Conservation (phyloP, 257 asterid genomes). For the Solanum ahanhuiri region DNA sequence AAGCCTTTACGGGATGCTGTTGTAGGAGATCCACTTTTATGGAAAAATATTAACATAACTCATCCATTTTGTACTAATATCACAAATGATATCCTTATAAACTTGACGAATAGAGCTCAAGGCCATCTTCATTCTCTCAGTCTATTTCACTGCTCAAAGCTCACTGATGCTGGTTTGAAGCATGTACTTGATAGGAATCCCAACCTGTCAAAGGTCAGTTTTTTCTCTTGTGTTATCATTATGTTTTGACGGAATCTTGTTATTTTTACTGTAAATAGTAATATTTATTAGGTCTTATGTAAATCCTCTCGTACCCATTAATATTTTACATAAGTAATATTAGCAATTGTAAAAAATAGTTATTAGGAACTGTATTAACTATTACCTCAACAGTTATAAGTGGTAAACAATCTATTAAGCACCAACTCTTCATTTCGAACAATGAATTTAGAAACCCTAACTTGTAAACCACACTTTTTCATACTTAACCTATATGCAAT, state of each 20-base stretch:
- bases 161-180: constrained; percentile 42
- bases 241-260: background rate
- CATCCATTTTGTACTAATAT: constrained; percentile 25
- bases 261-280: background rate
- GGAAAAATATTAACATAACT: constrained; percentile 45
- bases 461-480: constrained; percentile 13
- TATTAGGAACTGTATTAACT: background rate
- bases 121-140: constrained; percentile 56
- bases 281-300: background rate
- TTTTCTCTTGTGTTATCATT: background rate
- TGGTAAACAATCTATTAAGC: background rate
- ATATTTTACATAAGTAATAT: background rate
- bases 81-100: constrained; percentile 42
- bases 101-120: constrained; percentile 52
- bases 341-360: background rate
- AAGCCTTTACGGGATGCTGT: constrained; percentile 47
- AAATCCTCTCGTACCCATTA: background rate
- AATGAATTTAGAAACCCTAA: constrained; percentile 40
- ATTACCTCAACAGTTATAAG: background rate
- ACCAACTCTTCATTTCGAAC: background rate
- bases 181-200: constrained; percentile 48
- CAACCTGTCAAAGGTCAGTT: constrained; percentile 49
- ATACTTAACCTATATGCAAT: background rate
- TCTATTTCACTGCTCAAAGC: constrained; percentile 40
- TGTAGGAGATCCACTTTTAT: constrained; percentile 49